Conservation (phyloP, 192 early-diverging fungal species). For the Radiomyces spectabilis region DNA sequence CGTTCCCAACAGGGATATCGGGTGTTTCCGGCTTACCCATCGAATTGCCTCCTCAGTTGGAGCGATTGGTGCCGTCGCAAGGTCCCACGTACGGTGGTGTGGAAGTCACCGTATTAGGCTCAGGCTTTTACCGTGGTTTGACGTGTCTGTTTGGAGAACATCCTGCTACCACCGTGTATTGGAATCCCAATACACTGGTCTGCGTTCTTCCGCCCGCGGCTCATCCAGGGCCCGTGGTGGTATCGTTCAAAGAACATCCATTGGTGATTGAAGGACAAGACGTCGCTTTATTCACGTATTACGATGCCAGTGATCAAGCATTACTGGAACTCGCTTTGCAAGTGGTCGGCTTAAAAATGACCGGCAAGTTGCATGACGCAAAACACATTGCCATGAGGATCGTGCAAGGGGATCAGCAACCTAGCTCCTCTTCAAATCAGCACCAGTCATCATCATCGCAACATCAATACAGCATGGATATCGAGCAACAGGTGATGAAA, state of each 20-base stretch:
- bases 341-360: slow-evolving; percentile 78
- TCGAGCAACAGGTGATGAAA: slow-evolving; percentile 26
- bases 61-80: slow-evolving; percentile 70
- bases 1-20: slow-evolving; percentile 1
- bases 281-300: slow-evolving; percentile 34
- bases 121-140: slow-evolving; percentile 69
- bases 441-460: too few relatives aligned
- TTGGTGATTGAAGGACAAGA: slow-evolving; percentile 31
- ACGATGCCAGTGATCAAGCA: slow-evolving; percentile 73
- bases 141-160: slow-evolving; percentile 68
- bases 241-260: slow-evolving; percentile 47
- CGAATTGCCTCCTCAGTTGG: slow-evolving; percentile 47
- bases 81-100: slow-evolving; percentile 85
- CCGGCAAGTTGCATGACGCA: slow-evolving; percentile 71
- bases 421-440: too few relatives aligned
- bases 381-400: slow-evolving; percentile 65
- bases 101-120: slow-evolving; percentile 77
- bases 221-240: slow-evolving; percentile 64
- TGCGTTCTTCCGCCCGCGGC: slow-evolving; percentile 77
- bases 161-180: slow-evolving; percentile 68
- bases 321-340: slow-evolving; percentile 87
- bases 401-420: slow-evolving; percentile 26
- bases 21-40: too few relatives aligned
- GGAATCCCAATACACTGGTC: slow-evolving; percentile 72
- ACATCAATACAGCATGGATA: slow-evolving; percentile 9